Base-by-base conservation (phyloP, 1,139 yeast genomes). In the Scheffersomyces cryptocercus region DNA sequence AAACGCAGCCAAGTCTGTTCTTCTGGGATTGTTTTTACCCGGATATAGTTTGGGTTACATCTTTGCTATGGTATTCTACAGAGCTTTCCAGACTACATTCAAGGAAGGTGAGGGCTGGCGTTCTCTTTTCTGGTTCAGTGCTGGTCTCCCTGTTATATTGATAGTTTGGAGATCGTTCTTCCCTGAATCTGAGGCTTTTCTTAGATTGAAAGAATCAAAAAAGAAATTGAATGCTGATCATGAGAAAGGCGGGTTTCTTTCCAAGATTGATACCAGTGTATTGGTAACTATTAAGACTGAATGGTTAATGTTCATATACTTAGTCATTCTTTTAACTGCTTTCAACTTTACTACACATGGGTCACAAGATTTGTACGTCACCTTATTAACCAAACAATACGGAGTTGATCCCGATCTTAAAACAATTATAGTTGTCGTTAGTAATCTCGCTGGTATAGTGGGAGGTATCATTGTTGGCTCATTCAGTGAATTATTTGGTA, bases 51-150 rank as follows among this genome's bases (percentile, higher is more conserved):
- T 84, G 48, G 93, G 93, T 5, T 78, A 84, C 55, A 65, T 85
- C 39, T 60, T 84, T 32, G 87, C 82, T 3, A 87, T 82, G 35
- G 68, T 82, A 34, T 84, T 85, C 63, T 78, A 76, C 50, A 73
- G 89, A 50, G 87, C 85, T 1, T 70, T 84, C 49, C 77, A 75
- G 50, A 75, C 73, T 44, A 65, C 82, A 7, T 50, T 50, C 44
- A 53, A 52, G 20, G 61, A 64, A 41, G 62, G 66, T 3, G 77
- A 80, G 53, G 75, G 79, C 1, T 88, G 96, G 96, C 76, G 95
- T 58, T 77, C 89, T 1, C 70, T 87, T 50, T 85, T 83, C 63
- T 87, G 95, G 90, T 85, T 88, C 56, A 81, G 87, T 41, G 82
- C 93, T 20, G 87, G 90, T 24, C 78, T 84, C 10, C 83, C 86